A percentile compares a stretch with the other conserved stretches of the same genome.
Conservation (phyloP, 495 filamentous ascomycete species). For the Penicillium waksmanii region DNA sequence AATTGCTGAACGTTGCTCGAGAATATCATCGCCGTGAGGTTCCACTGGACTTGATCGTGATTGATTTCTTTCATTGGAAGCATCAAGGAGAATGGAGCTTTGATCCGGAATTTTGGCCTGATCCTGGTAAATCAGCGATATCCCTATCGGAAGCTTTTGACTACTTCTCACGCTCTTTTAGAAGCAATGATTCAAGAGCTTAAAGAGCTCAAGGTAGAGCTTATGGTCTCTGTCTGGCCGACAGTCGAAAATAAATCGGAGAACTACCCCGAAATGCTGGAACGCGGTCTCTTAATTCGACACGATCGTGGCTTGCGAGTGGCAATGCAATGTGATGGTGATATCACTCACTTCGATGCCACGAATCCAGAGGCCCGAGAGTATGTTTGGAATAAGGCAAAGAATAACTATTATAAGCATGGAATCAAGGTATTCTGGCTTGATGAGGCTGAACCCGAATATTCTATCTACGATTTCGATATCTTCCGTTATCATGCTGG, state of each 20-base stretch:
- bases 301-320: slow-evolving; percentile 55
- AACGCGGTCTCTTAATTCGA: slow-evolving; percentile 55
- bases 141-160: not conserved
- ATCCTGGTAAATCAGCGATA: slow-evolving; percentile 44
- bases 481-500: slow-evolving; percentile 60
- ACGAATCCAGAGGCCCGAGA: slow-evolving; percentile 56
- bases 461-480: slow-evolving; percentile 61
- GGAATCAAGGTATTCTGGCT: slow-evolving; percentile 66
- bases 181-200: slow-evolving; percentile 61
- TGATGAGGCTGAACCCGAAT: slow-evolving; percentile 64
- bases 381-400: slow-evolving; percentile 58
- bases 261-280: slow-evolving; percentile 60
- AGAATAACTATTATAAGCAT: slow-evolving; percentile 58
- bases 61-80: slow-evolving; percentile 66
- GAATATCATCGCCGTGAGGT: slow-evolving; percentile 55
- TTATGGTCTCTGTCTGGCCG: slow-evolving; percentile 66
- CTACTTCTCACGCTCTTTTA: slow-evolving; percentile 10
- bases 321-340: slow-evolving; percentile 56
- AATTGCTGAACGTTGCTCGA: slow-evolving; percentile 55
- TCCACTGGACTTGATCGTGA: slow-evolving; percentile 60
- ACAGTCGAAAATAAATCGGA: slow-evolving; percentile 55
- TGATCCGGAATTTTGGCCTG: slow-evolving; percentile 60
- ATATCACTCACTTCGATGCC: slow-evolving; percentile 58
- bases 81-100: slow-evolving; percentile 63
- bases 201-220: slow-evolving; percentile 52